Base-by-base conservation (phyloP, 495 filamentous ascomycete species). In the Collariella sp. region DNA sequence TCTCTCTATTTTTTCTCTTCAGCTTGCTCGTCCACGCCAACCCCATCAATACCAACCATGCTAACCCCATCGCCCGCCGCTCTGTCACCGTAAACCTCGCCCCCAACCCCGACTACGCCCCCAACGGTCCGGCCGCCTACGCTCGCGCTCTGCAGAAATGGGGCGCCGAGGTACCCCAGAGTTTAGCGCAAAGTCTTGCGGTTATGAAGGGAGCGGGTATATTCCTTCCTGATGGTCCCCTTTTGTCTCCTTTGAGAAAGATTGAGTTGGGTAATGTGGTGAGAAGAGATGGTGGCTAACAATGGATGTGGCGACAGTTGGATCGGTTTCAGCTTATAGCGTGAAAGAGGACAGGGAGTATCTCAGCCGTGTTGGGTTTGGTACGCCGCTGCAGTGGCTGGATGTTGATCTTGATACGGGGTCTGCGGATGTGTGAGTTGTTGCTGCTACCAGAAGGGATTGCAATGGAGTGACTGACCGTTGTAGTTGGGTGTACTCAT, bases 341-440 rank as follows among this genome's bases (percentile, higher is more conserved):
- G 31, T 61, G 11, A 46, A 13, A 5, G 7, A 51, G 31, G 86
- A 90, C 63, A 74, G 80, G 20, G 65, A 81, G 63, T 89, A 85
- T 59, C 72, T 90, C 24, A 81, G 77, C 33, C 70, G 74, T 16
- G 76, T 90, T 41, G 63, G 70, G 0, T 83, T 89, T 59, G 87
- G 87, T 20, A 85, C 79, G 1, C 86, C 87, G 22, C 72, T 75
- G 2, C 86, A 90, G 71, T 78, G 64, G 18, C 54, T 89, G 51
- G 77, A 64, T 26, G 64, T 90, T 23, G 82, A 87, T 57, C 78
- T 90, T 41, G 87, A 91, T 66, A 88, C 86, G 44, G 87, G 85
- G 1, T 88, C 84, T 16, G 72, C 83, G 22, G 87, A 89, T 72
- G 74, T 88, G 60, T 91, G 79, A 77, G 84, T 83, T 36, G 2